Evolutionary conservation across 768 basidiomycete species (phyloP), one percentile per base, ranked within the genome.

Genomic region (Rhodotorula paludigena): DNA sequence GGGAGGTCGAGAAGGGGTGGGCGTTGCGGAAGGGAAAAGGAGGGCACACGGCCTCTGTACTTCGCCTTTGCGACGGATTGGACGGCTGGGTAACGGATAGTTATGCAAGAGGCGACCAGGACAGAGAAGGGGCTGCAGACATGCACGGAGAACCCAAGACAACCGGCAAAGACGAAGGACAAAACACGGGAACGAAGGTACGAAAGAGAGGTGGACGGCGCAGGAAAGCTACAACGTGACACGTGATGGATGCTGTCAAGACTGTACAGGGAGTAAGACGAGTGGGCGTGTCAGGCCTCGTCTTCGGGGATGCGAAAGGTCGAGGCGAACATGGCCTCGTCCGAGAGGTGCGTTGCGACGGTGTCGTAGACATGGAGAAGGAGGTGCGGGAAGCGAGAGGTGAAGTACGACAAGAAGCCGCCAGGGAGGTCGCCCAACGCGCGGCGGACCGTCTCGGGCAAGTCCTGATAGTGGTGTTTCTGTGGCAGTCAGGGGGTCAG

Each of bases 391-490:
- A 88, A 98, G n/a, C 92, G 86, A 38, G 85, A 83, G 5, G 94
- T 97, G 77, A 98, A 99, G 78, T 98, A 99, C 2, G 83, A 80
- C 60, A 99, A 79, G 81, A 89, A 98, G 18, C 94, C 94, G 68
- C 88, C 87, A 0, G 96, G 96, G 83, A 98, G 87, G 20, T 88
- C 82, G 9, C 94, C 93, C 16, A 98, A 82, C 79, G 89, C 86
- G 48, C 88, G 85, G 76, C 90, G 92, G 60, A 91, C 90, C 72
- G 88, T 85, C 71, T 92, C 90, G 3, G 94, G 94, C 18, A 99
- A 80, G 79, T 99, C 96, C 80, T 97, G 94, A 76, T 94, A 96
- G 76, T 97, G 93, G 71, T 97, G 89, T 89, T 92, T 94, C 92
- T 93, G 74, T 30, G 49, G 2, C 30, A 8, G 3, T 12, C 15